phyloP scores from a whole-genome alignment of 176 grass and related monocot genomes.

The Carex parvula region DNA sequence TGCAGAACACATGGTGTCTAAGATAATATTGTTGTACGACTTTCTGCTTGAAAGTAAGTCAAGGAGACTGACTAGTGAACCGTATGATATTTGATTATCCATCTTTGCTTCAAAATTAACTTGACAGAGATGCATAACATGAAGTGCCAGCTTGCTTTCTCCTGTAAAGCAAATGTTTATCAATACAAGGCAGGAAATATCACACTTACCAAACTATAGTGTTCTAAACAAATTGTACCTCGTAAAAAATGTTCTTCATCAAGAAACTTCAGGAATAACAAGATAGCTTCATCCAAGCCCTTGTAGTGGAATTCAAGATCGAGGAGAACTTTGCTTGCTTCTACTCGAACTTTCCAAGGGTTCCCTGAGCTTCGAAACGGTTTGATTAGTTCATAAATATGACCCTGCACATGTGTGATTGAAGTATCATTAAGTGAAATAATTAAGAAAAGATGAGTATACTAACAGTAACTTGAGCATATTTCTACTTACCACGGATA shows the following conservation, averaged over 20 bases:
- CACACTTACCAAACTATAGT: constrained; percentile 25
- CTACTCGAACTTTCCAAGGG: constrained; percentile 85
- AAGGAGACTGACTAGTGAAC: constrained; percentile 66
- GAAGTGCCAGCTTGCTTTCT: constrained; percentile 62
- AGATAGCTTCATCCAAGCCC: constrained; percentile 72
- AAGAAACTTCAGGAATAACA: constrained; percentile 81
- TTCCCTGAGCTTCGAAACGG: constrained; percentile 69
- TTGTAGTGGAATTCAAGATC: constrained; percentile 82
- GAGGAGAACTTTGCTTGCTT: constrained; percentile 88
- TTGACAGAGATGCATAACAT: constrained; percentile 85
- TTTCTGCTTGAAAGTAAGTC: constrained; percentile 63
- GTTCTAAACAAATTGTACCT: constrained; percentile 45
- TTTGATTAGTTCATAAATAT: constrained; percentile 66
- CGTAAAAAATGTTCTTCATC: constrained; percentile 74
- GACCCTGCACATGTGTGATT: constrained; percentile 45
- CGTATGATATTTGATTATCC: constrained; percentile 50
- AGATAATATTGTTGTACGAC: constrained; percentile 85
- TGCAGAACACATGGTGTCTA: constrained; percentile 93
- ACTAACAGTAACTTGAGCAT: neutral
- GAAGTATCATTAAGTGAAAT: neutral
- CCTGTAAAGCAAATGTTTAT: constrained; percentile 44
- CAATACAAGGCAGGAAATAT: constrained; percentile 32
- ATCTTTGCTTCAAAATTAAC: constrained; percentile 38
- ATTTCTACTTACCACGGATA: constrained; percentile 3
- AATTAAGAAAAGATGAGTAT: neutral